Base-by-base conservation (phyloP, 2,329 filamentous ascomycete genomes). In the Claviceps maximensis region DNA sequence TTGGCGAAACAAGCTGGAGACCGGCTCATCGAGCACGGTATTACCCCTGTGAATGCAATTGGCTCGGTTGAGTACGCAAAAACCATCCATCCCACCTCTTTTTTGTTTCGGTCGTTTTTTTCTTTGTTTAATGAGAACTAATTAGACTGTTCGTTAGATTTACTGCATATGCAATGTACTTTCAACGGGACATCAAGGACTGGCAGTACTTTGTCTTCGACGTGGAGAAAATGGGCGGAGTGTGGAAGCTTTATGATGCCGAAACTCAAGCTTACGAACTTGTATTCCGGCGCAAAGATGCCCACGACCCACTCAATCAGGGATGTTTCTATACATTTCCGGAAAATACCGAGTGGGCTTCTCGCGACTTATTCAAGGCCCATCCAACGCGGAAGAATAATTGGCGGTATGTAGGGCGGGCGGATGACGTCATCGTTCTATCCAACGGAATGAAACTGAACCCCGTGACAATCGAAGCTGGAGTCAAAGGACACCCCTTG, bases 141-240 rank as follows among this genome's bases (percentile, higher is more conserved):
- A 40, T 21, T 19, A 7, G 33, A 3, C 21, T 12, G 4, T 13
- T 12, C 33, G 21, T 21, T 21, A 73, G 69, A 56, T 67, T 63
- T 40, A 54, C 59, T 1, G 66, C 68, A 0, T 69, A 66, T 50
- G 64, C 67, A 0, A 45, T 67, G 4, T 67, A 68, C 50, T 60
- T 61, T 21, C 69, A 71, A 38, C 27, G 54, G 0, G 58, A 71
- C 44, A 59, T 53, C 0, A 55, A 66, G 23, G 56, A 69, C 7
- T 75, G 72, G 72, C 65, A 71, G 54, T 75, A 67, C 47, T 73
- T 74, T 53, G 61, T 71, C 55, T 61, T 71, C 56, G 65, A 73
- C 57, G 65, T 66, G 0, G 67, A 74, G 1, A n/a, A 62, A 0
- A 63, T 73, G 47, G 72, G 73, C 6, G 65, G 63, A 9, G 68